These are phyloP conservation scores for Typha latifolia DNA, from an alignment of 176 grass and related monocot genomes.

Conservation along the genomic window DNA sequence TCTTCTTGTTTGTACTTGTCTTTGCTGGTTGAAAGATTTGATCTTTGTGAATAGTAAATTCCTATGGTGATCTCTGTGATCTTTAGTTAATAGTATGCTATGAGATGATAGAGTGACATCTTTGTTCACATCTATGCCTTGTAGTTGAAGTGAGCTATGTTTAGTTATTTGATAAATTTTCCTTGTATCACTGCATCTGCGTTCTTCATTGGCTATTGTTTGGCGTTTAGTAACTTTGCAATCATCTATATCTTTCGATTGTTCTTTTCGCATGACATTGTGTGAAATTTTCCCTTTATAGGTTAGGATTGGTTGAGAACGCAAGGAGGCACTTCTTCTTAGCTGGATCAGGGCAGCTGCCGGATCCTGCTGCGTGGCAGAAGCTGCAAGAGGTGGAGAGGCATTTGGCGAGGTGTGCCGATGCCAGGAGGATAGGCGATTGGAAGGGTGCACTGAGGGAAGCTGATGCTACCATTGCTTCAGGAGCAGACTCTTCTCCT, in stretches of 20 bases:
- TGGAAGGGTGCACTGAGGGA: constrained; percentile 82
- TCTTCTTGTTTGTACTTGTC: constrained; percentile 12
- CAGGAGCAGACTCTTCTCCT: constrained; percentile 64
- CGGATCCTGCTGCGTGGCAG: constrained; percentile 52
- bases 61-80: too few species aligned
- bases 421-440: constrained; percentile 71
- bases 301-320: constrained; percentile 61
- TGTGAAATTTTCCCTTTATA: constrained; percentile 19
- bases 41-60: constrained; percentile 1
- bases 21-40: constrained; percentile 13
- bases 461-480: constrained; percentile 69
- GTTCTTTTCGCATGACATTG: constrained; percentile 9
- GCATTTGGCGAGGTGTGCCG: constrained; percentile 47
- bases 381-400: constrained; percentile 67
- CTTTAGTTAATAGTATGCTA: constrained; percentile 21
- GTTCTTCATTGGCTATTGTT: too few species aligned
- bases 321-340: constrained; percentile 58
- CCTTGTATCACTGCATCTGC: too few species aligned
- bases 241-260: constrained; percentile 1
- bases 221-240: constrained; percentile 17
- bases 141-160: too few species aligned
- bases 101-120: constrained; percentile 1
- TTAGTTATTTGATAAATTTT: too few species aligned
- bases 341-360: constrained; percentile 38
- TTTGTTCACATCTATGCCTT: too few species aligned